Evolutionary conservation across 164 flowering plant genomes (phyloP).

Genomic region (Stephania cephalantha): DNA sequence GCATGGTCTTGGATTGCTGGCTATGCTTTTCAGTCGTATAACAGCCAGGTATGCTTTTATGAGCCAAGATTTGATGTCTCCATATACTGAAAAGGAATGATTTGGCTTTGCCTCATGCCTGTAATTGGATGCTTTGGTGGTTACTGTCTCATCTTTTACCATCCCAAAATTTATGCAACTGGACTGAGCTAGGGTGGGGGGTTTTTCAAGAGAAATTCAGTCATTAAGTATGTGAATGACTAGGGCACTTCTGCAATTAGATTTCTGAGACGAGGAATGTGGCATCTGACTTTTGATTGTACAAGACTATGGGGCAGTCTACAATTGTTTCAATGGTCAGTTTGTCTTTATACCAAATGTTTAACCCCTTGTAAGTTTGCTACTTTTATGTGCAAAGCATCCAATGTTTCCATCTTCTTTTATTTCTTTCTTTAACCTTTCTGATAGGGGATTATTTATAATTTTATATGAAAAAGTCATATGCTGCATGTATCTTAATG

Average conservation of each 20-base stretch:
- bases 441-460: not conserved
- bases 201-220: not conserved
- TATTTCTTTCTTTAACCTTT: not conserved
- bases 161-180: not conserved
- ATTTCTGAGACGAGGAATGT: conserved; percentile 7
- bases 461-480: not conserved
- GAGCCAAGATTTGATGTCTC: conserved; percentile 94
- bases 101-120: not conserved
- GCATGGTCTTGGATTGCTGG: conserved; percentile 97
- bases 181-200: not conserved
- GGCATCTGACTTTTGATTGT: not conserved
- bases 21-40: conserved; percentile 82
- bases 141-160: not conserved
- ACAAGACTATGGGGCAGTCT: not conserved
- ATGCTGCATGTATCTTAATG: not conserved
- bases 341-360: not conserved
- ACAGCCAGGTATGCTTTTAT: conserved; percentile 86
- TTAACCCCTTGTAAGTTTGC: conserved; percentile 4
- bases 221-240: not conserved
- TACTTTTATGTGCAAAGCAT: not conserved
- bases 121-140: not conserved
- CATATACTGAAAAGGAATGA: conserved; percentile 32
- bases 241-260: not conserved
- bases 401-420: not conserved
- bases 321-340: not conserved